Evolutionary conservation across 1,139 yeast genomes (phyloP).

Genomic region (Hanseniaspora sp.): DNA sequence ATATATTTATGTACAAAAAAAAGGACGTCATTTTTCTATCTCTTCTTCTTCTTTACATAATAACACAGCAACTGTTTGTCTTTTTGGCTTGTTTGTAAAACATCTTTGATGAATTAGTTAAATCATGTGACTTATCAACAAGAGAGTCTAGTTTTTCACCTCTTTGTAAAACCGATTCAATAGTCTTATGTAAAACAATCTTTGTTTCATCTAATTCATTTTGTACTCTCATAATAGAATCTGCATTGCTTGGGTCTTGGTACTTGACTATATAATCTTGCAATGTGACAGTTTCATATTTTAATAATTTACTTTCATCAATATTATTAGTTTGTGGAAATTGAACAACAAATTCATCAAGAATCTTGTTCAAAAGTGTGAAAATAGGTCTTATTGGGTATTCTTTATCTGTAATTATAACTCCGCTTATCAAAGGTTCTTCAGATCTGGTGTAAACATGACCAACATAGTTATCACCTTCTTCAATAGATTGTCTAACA

Average conservation of each 20-base stretch:
- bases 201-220: constrained; percentile 96
- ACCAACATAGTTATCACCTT: constrained; percentile 70
- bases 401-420: constrained; percentile 83
- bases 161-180: constrained; percentile 85
- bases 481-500: constrained; percentile 90
- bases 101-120: constrained; percentile 79
- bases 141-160: constrained; percentile 91
- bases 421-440: constrained; percentile 68
- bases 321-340: constrained; percentile 58
- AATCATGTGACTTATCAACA: constrained; percentile 90
- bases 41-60: constrained; percentile 39
- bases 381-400: constrained; percentile 98
- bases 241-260: constrained; percentile 96
- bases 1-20: background rate
- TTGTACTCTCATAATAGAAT: constrained; percentile 91
- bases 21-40: background rate
- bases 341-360: constrained; percentile 79
- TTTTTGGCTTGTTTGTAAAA: constrained; percentile 95
- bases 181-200: constrained; percentile 89
- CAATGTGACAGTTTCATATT: constrained; percentile 50
- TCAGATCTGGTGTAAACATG: constrained; percentile 86
- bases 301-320: constrained; percentile 25
- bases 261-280: constrained; percentile 66
- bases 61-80: constrained; percentile 89
- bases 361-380: constrained; percentile 75